A percentile compares a stretch with the other conserved stretches of the same genome.
Evolutionary conservation across 2,329 filamentous ascomycete species (phyloP).

Genomic region (Fusarium graminum): DNA sequence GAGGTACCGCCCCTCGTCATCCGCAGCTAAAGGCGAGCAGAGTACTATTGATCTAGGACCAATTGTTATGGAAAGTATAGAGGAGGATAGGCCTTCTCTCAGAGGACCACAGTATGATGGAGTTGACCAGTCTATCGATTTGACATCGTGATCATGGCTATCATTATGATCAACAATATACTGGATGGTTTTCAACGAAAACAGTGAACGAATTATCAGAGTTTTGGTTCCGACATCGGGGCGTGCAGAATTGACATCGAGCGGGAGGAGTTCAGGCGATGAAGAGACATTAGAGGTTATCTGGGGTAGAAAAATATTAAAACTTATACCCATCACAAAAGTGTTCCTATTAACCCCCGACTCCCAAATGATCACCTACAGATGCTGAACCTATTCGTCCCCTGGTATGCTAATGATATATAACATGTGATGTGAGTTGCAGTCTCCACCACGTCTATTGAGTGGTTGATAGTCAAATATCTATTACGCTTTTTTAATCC

Average conservation of each 20-base stretch:
- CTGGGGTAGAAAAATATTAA: conserved; percentile 34
- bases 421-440: conserved; percentile 30
- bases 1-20: background rate
- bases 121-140: conserved; percentile 49
- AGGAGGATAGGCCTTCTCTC: conserved; percentile 26
- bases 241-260: conserved; percentile 11
- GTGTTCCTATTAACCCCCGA: conserved; percentile 27
- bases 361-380: conserved; percentile 23
- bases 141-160: conserved; percentile 17
- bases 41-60: conserved; percentile 22
- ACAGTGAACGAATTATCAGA: background rate
- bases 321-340: conserved; percentile 35
- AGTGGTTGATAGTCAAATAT: conserved; percentile 37
- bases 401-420: conserved; percentile 30
- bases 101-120: conserved; percentile 50
- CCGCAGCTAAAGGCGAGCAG: background rate
- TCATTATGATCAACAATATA: background rate
- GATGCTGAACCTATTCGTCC: conserved; percentile 12
- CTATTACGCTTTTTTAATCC: conserved; percentile 46
- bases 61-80: conserved; percentile 36
- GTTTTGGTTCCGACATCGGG: conserved; percentile 4
- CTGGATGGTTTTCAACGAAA: background rate
- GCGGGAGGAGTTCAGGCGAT: conserved; percentile 7
- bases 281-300: conserved; percentile 7
- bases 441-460: conserved; percentile 44